phyloP scores from a whole-genome alignment of 2,329 filamentous ascomycete species.

The Clonostachys chloroleuca region DNA sequence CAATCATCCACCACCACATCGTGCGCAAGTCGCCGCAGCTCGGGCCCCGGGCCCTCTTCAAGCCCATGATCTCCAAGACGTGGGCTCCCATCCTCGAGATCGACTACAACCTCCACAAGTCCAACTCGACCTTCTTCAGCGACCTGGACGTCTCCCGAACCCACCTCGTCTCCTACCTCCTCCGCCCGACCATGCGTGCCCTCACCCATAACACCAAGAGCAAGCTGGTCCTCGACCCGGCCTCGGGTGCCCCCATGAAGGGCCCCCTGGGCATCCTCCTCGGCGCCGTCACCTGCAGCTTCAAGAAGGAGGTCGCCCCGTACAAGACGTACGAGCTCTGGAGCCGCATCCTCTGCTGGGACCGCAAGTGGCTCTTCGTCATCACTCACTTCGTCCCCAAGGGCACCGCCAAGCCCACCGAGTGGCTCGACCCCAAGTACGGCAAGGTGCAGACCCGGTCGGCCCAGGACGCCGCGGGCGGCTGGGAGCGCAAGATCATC shows the following conservation, averaged over 20 bases:
- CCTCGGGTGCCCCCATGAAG: conserved; percentile 40
- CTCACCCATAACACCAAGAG: conserved; percentile 43
- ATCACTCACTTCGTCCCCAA: conserved; percentile 68
- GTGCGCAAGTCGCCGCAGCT: conserved; percentile 42
- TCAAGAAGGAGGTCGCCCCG: conserved; percentile 68
- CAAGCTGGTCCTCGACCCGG: conserved; percentile 44
- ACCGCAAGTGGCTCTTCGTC: conserved; percentile 78
- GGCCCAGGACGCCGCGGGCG: conserved; percentile 24
- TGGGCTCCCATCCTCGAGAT: conserved; percentile 71
- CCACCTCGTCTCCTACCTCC: conserved; percentile 69
- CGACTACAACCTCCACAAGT: conserved; percentile 84
- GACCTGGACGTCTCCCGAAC: conserved; percentile 82
- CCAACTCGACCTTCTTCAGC: conserved; percentile 80
- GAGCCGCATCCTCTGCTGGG: conserved; percentile 67
- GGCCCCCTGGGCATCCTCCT: conserved; percentile 61
- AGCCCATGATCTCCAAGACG: conserved; percentile 62
- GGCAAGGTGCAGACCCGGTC: conserved; percentile 34
- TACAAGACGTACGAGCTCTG: conserved; percentile 71
- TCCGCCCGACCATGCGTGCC: conserved; percentile 52
- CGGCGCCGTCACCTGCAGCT: conserved; percentile 69
- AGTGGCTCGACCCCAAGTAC: conserved; percentile 44
- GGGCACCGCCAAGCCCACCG: conserved; percentile 49
- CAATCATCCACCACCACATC: conserved; percentile 49
- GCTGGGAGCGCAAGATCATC: conserved; percentile 60
- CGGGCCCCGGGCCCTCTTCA: conserved; percentile 64